Conservation (phyloP, 2,329 filamentous ascomycete species). For the Fusarium siculi region DNA sequence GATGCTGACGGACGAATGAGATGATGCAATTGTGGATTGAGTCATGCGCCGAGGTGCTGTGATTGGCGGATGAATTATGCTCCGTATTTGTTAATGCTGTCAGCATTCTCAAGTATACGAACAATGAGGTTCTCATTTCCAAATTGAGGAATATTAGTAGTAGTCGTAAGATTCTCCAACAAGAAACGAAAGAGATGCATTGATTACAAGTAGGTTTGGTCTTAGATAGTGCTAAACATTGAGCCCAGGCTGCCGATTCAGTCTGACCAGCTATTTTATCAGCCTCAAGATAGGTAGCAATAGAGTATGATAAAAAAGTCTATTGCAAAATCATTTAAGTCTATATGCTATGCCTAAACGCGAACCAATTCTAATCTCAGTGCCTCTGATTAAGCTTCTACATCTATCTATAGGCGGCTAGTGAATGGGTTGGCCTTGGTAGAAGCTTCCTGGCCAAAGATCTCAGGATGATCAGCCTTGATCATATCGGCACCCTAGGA, state of each 20-base stretch:
- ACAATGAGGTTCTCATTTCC: no score
- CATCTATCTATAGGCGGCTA: not conserved
- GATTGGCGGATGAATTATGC: not conserved
- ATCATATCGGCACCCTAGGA: not conserved
- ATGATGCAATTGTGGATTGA: not conserved
- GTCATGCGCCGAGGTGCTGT: not conserved
- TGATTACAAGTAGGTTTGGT: no score
- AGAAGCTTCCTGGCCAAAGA: not conserved
- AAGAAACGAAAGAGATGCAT: no score
- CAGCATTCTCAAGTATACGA: not conserved
- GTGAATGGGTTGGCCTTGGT: not conserved
- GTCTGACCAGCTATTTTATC: no score
- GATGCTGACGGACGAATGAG: not conserved
- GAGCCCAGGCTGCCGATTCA: no score
- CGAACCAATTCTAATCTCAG: accelerated
- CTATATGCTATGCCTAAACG: not conserved
- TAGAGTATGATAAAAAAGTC: no score
- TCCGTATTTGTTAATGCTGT: no score
- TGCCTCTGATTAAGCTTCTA: accelerated
- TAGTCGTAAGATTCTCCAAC: no score
- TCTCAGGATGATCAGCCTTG: not conserved
- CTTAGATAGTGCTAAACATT: no score
- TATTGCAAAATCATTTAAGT: not conserved
- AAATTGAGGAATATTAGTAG: no score
- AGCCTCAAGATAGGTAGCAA: no score